Evolutionary conservation across 495 filamentous ascomycete genomes (phyloP).

Genomic region (Neurospora tetrasperma): DNA sequence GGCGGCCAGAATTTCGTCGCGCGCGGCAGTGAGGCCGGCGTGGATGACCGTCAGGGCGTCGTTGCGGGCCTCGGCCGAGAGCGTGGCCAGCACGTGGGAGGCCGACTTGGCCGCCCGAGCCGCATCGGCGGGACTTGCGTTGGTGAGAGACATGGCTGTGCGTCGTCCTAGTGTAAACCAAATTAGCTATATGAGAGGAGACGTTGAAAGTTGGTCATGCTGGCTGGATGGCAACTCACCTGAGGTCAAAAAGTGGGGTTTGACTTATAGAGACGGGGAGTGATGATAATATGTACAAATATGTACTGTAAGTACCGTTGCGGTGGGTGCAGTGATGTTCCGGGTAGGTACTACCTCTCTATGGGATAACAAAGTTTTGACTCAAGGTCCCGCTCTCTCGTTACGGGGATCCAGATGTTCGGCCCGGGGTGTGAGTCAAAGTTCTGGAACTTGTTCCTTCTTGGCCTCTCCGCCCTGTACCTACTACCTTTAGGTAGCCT

Average conservation of each 20-base stretch:
- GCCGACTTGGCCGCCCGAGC: constrained; percentile 60
- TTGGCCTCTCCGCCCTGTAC: neutral
- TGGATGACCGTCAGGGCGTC: constrained; percentile 77
- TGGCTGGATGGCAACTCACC: constrained; percentile 2
- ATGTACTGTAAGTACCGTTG: neutral
- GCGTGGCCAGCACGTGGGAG: constrained; percentile 56
- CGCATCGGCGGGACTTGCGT: constrained; percentile 53
- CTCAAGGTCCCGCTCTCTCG: neutral
- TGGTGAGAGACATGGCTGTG: constrained; percentile 62
- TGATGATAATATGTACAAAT: neutral
- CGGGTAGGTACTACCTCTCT: neutral
- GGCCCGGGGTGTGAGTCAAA: neutral
- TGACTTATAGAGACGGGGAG: neutral
- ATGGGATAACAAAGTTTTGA: neutral
- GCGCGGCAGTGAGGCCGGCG: constrained; percentile 53
- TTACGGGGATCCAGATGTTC: neutral
- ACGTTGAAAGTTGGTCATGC: neutral
- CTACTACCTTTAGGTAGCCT: neutral
- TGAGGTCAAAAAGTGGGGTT: neutral
- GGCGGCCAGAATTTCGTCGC: constrained; percentile 68
- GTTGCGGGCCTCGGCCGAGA: constrained; percentile 59
- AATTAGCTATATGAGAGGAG: neutral
- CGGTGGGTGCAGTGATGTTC: neutral
- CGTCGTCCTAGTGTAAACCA: neutral
- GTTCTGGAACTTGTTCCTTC: neutral